Percentiles rank a stretch among this genome's conserved stretches.
These are phyloP conservation scores for Senna tora DNA, from an alignment of 306 rosid genomes.

Conservation along the genomic window DNA sequence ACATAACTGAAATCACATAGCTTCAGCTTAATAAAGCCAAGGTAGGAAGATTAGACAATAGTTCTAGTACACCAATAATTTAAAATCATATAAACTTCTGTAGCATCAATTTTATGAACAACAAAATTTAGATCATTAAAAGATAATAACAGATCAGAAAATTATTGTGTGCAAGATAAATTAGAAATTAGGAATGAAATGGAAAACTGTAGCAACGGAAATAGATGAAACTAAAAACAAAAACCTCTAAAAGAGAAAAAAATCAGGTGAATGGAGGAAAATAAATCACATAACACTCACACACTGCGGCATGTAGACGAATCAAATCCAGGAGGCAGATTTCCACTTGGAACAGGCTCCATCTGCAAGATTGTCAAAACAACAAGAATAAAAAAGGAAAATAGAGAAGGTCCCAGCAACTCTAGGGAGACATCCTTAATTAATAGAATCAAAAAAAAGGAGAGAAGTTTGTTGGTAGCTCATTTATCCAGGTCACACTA, in stretches of 20 bases:
- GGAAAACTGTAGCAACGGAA: not conserved
- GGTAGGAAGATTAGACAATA: constrained; percentile 18
- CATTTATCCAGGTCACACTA: not conserved
- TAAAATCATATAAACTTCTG: constrained; percentile 26
- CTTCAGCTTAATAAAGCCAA: constrained; percentile 32
- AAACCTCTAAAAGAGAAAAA: constrained; percentile 26
- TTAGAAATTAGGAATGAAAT: constrained; percentile 15
- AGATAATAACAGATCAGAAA: constrained; percentile 6
- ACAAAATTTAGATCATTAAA: constrained; percentile 27
- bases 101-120: constrained; percentile 22
- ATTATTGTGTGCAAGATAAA: constrained; percentile 11
- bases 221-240: constrained; percentile 15
- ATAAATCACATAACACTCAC: constrained; percentile 45
- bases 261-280: not conserved
- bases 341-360: constrained; percentile 70
- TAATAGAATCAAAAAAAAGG: constrained; percentile 1
- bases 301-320: constrained; percentile 59
- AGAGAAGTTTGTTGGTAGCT: not conserved
- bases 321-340: constrained; percentile 72
- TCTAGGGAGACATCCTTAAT: constrained; percentile 17
- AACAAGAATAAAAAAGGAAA: constrained; percentile 33
- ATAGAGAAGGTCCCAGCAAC: constrained; percentile 24
- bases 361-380: constrained; percentile 48
- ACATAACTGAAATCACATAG: constrained; percentile 56
- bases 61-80: constrained; percentile 10